Base-by-base conservation (phyloP, 495 filamentous ascomycete species). In the Sporormia fimetaria region DNA sequence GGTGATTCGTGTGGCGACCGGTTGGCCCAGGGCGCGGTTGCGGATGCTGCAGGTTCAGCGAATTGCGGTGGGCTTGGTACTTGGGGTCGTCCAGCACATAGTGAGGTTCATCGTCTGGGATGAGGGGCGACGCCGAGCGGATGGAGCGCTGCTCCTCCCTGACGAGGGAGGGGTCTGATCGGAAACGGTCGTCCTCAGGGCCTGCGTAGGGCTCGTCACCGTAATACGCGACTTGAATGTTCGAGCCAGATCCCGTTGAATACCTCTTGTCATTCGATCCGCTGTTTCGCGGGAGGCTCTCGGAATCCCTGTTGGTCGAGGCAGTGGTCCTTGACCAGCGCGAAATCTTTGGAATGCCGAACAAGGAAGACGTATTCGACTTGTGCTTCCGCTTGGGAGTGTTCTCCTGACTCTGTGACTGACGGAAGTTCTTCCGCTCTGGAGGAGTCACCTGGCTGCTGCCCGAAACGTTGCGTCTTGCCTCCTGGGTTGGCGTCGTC, bases 251-350 rank as follows among this genome's bases (percentile, higher is more conserved):
- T 21, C 76, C 60, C 33, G 71, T 68, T 9, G 73, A 78, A 27
- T 63, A 64, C 11, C 67, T 68, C 35, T 71, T 65, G 35, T 69
- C 68, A 26, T 65, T 65, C 2, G 42, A 45, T 12, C 53, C 54
- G 54, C 65, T 74, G 51, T 66, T 69, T 42, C 71, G 66, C 47
- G 67, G 64, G 33, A 67, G 66, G 48, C 73, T 47, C 39, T 63
- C 49, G 33, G 58, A 38, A 49, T n/a, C n/a, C n/a, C n/a, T n/a
- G n/a, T 69, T 72, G n/a, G 80, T 80, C 2, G 92, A 90, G 16
- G 87, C 72, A 3, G 90, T 96, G 15, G 90, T 95, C 62, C 90
- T 87, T 3, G 88, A 95, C 90, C 90, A 99, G 21, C 90, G 76
- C 9, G 92, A 96, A 44, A 94, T 43, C 62, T 87, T 93, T 17